phyloP scores from a whole-genome alignment of 768 basidiomycete species.

The Tylopilus subfusipes region DNA sequence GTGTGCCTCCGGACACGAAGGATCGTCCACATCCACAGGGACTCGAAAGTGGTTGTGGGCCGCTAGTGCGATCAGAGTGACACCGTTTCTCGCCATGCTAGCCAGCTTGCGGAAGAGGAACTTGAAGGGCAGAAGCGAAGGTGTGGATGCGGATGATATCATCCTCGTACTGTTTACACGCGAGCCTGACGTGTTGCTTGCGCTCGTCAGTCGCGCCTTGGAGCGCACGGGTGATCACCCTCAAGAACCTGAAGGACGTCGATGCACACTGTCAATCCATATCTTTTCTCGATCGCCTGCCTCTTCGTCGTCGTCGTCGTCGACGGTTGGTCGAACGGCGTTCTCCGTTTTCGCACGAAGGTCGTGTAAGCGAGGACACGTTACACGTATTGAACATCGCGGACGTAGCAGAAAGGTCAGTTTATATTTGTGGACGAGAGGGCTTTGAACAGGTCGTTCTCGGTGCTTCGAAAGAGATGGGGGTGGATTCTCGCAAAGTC shows the following conservation, averaged over 20 bases:
- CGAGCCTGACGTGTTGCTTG: slow-evolving; percentile 50
- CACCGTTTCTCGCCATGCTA: slow-evolving; percentile 62
- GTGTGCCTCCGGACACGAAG: background rate
- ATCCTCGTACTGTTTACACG: slow-evolving; percentile 48
- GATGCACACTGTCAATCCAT: slow-evolving; percentile 33
- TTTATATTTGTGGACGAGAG: slow-evolving; percentile 51
- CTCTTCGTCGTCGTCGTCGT: background rate
- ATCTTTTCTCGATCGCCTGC: slow-evolving; percentile 32
- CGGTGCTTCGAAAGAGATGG: slow-evolving; percentile 33
- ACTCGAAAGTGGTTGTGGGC: slow-evolving; percentile 45
- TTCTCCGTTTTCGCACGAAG: slow-evolving; percentile 18
- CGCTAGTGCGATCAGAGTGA: slow-evolving; percentile 64
- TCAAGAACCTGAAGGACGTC: background rate
- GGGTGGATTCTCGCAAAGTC: slow-evolving; percentile 33
- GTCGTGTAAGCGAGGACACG: slow-evolving; percentile 15
- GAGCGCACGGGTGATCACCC: background rate
- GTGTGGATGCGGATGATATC: slow-evolving; percentile 34
- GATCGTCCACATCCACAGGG: background rate
- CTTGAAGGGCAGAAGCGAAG: background rate
- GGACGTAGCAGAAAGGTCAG: slow-evolving; percentile 25
- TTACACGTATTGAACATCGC: slow-evolving; percentile 5
- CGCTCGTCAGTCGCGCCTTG: slow-evolving; percentile 29
- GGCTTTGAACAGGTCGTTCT: slow-evolving; percentile 41
- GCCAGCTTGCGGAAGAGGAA: slow-evolving; percentile 7
- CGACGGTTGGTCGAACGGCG: slow-evolving; percentile 9